Base-by-base conservation (phyloP, 495 filamentous ascomycete species). In the Talaromyces wortmannii region DNA sequence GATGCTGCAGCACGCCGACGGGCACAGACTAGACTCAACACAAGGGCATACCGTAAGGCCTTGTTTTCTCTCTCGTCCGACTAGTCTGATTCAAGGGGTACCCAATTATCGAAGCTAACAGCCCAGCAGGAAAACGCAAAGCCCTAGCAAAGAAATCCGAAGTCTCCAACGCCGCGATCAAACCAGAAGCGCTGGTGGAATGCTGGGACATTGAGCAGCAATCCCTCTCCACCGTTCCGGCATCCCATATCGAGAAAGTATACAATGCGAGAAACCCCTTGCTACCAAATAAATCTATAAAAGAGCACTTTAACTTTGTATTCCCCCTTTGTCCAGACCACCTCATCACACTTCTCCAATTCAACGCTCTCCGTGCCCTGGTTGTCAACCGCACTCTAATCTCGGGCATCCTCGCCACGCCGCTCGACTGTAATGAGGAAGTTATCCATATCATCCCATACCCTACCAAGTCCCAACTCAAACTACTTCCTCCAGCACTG, bases 291-390 rank as follows among this genome's bases (percentile, higher is more conserved):
- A 63, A 60, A 48, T 31, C 50, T 53, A 61, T 51, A 60, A 68
- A 65, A 53, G 51, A 61, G 57, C 52, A 64, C 44, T 57, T 52
- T 42, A 59, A 62, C 17, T 55, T 71, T 15, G 48, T 73, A 33
- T 70, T 74, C 56, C 69, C 72, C 36, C 67, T 77, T 48, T 69
- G 59, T 55, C 59, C 66, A 53, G 72, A 75, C 53, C 68, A 75
- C 50, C 69, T 75, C 30, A 71, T 74, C 50, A 69, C 67, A 6
- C 66, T 77, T 18, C 60, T 75, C 16, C 74, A 77, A 57, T 75
- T 57, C 65, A 77, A 77, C 55, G 64, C 66, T 55, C 63, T 77
- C 49, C 68, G 71, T 48, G 74, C 70, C 53, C 45, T 63, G n/a
- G 57, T 61, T 52, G 57, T 61, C 58, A 77, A 77, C 56, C 61